phyloP scores from a whole-genome alignment of 108 stramenopile genomes.

The Licmophora abbreviata region DNA sequence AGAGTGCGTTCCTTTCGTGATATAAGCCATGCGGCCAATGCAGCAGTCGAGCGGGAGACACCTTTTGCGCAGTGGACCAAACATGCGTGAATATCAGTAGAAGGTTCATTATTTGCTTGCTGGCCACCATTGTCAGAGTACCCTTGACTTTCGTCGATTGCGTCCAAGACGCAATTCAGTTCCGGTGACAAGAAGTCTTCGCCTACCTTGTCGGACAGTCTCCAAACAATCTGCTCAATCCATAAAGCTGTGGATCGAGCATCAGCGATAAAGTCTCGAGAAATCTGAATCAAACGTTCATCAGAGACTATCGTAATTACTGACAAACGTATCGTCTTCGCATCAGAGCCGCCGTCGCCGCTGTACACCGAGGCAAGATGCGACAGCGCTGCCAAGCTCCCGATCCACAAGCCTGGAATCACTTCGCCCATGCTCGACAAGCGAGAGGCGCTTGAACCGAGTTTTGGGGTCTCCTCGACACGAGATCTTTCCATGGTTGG shows the following conservation, averaged over 20 bases:
- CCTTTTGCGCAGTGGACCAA: constrained; percentile 45
- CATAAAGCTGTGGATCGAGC: neutral
- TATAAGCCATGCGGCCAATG: constrained; percentile 33
- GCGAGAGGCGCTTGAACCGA: too few relatives aligned
- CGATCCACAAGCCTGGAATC: constrained; percentile 4
- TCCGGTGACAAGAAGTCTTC: constrained; percentile 14
- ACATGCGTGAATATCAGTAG: constrained; percentile 6
- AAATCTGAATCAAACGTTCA: neutral
- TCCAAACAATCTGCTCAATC: constrained; percentile 20
- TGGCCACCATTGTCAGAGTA: neutral
- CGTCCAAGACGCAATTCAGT: constrained; percentile 8
- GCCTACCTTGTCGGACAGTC: constrained; percentile 12
- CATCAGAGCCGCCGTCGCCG: neutral
- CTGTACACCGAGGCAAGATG: neutral
- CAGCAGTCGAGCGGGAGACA: constrained; percentile 26
- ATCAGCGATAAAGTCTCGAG: neutral
- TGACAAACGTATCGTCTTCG: neutral
- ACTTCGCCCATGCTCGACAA: neutral
- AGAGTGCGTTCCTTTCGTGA: constrained; percentile 11
- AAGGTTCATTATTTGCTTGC: neutral
- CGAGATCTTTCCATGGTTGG: too few relatives aligned
- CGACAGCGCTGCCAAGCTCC: neutral
- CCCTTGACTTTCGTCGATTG: constrained; percentile 13
- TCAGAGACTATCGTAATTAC: constrained; percentile 2
- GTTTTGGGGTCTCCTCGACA: too few relatives aligned